These are phyloP conservation scores for Vitis hybrid DNA, from an alignment of 177 flowering plant species.

Conservation along the genomic window DNA sequence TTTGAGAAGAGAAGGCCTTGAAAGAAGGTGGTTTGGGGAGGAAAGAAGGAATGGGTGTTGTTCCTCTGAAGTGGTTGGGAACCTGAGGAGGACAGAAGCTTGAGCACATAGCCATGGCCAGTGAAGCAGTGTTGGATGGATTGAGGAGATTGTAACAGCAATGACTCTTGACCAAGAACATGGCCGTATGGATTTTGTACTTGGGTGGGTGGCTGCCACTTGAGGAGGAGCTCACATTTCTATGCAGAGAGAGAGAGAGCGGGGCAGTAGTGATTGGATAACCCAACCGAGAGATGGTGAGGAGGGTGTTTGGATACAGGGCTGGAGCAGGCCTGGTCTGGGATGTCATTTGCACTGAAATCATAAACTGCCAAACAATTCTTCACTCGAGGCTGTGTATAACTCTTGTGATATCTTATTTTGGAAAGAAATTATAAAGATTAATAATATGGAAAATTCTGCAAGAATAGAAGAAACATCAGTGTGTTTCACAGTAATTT, in stretches of 20 bases:
- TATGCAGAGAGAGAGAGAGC: neutral
- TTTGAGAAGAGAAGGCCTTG: constrained; percentile 37
- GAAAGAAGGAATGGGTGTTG: constrained; percentile 25
- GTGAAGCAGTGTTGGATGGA: constrained; percentile 7
- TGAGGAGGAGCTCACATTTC: constrained; percentile 1
- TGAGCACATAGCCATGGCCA: constrained; percentile 36
- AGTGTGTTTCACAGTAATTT: too few species aligned
- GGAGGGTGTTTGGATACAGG: neutral
- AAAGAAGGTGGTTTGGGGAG: constrained; percentile 25
- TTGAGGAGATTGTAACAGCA: constrained; percentile 1
- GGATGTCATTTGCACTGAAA: neutral
- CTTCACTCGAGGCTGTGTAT: too few species aligned
- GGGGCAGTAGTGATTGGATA: neutral
- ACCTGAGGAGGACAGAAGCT: constrained; percentile 34
- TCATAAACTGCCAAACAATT: too few species aligned
- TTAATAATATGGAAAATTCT: too few species aligned
- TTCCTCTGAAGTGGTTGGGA: constrained; percentile 26
- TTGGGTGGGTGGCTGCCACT: neutral
- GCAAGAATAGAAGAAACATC: too few species aligned
- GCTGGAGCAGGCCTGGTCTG: neutral
- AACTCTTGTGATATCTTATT: too few species aligned
- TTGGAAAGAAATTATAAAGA: too few species aligned
- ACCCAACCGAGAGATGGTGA: neutral
- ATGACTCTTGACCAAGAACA: constrained; percentile 6
- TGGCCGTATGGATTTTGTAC: neutral